Percentiles rank a stretch among this genome's conserved stretches.
Evolutionary conservation across 2,329 filamentous ascomycete genomes (phyloP).

Genomic region (Mycosphaerella arachidis): DNA sequence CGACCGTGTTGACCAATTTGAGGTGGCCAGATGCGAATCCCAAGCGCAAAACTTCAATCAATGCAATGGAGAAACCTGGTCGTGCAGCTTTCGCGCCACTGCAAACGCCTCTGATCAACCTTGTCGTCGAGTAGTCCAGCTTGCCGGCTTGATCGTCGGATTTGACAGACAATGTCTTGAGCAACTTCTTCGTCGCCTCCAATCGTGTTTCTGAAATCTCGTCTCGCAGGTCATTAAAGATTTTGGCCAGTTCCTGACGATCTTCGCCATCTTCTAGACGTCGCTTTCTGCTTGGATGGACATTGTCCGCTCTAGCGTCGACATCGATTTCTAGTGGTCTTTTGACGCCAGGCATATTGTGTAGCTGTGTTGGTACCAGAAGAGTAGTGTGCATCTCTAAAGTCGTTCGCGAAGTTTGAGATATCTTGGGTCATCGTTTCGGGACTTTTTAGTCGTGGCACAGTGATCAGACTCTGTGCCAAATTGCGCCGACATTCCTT

Average conservation of each 20-base stretch:
- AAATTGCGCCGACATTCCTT: neutral
- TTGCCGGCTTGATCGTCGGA: conserved; percentile 35
- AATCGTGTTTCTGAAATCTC: conserved; percentile 42
- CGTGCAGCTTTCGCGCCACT: conserved; percentile 86
- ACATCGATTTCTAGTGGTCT: conserved; percentile 19
- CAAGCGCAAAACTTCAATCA: conserved; percentile 74
- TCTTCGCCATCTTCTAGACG: conserved; percentile 36
- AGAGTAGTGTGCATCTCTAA: neutral
- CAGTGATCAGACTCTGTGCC: neutral
- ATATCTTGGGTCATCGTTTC: neutral
- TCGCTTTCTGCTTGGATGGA: conserved; percentile 32
- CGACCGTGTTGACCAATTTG: conserved; percentile 38
- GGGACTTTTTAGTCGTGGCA: conserved; percentile 3
- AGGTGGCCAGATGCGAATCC: conserved; percentile 16
- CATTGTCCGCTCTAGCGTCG: conserved; percentile 11
- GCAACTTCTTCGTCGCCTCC: conserved; percentile 43
- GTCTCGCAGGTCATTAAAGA: conserved; percentile 46
- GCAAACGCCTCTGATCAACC: conserved; percentile 78
- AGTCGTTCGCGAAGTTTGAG: neutral
- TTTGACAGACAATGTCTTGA: conserved; percentile 39
- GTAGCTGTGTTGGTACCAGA: neutral
- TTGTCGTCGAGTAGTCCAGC: conserved; percentile 38
- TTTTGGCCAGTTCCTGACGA: conserved; percentile 41
- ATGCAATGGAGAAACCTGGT: conserved; percentile 80
- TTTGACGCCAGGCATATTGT: conserved; percentile 24